These are phyloP conservation scores for Dactylellina leptospora DNA, from an alignment of 2,329 filamentous ascomycete genomes.

Conservation along the genomic window DNA sequence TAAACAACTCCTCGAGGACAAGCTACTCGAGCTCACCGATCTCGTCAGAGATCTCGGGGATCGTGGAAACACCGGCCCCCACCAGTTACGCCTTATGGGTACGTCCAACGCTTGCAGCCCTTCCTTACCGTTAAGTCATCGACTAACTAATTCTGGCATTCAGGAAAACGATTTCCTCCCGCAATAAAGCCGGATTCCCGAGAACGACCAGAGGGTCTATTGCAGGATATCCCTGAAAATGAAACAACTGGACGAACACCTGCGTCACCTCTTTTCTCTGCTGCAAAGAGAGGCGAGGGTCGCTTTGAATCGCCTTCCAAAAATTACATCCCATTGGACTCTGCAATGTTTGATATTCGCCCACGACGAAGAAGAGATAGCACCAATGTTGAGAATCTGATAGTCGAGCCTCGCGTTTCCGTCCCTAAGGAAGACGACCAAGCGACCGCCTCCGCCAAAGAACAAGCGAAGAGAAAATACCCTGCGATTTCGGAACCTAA, in stretches of 20 bases:
- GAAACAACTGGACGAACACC: conserved; percentile 14
- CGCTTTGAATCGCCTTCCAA: conserved; percentile 52
- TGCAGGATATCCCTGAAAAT: conserved; percentile 24
- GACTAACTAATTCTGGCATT: too few relatives aligned
- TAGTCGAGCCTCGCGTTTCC: conserved; percentile 6
- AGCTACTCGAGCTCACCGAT: conserved; percentile 74
- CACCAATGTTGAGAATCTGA: conserved; percentile 30
- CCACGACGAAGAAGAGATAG: conserved; percentile 55
- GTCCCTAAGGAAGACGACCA: conserved; percentile 19
- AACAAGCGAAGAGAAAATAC: conserved; percentile 31
- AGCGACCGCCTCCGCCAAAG: neutral
- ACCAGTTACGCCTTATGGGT: too few relatives aligned
- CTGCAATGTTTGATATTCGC: conserved; percentile 55
- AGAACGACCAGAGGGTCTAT: conserved; percentile 31
- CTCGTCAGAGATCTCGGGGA: conserved; percentile 73
- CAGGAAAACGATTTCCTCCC: conserved; percentile 28
- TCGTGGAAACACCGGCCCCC: conserved; percentile 57
- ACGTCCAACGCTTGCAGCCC: too few relatives aligned
- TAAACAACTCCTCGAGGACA: conserved; percentile 75
- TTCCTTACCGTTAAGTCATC: too few relatives aligned
- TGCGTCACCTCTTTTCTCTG: conserved; percentile 31
- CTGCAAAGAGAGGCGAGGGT: conserved; percentile 25
- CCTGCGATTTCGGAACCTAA: conserved; percentile 16
- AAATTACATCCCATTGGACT: conserved; percentile 51
- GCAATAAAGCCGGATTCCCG: conserved; percentile 20